These are phyloP conservation scores for Aquilaria agallochum DNA, from an alignment of 441 rosid genomes.

Conservation along the genomic window DNA sequence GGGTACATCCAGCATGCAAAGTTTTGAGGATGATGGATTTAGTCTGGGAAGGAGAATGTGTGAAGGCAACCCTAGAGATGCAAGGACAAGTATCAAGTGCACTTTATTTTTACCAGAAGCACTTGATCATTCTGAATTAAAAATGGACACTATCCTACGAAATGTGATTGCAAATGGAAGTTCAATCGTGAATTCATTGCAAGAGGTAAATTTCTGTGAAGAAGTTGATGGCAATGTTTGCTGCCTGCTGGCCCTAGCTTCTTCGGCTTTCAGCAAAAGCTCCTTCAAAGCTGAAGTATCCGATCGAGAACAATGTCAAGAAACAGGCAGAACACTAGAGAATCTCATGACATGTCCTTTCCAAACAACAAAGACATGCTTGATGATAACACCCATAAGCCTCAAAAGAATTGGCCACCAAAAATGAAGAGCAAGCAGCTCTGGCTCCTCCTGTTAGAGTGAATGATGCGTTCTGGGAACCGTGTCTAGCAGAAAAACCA, in stretches of 20 bases:
- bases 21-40: constrained; percentile 67
- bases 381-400: constrained; percentile 21
- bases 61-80: constrained; percentile 44
- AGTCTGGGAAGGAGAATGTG: constrained; percentile 45
- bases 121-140: constrained; percentile 69
- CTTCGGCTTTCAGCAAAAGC: constrained; percentile 48
- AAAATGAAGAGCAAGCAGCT: constrained; percentile 34
- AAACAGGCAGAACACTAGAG: constrained; percentile 32
- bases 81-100: constrained; percentile 40
- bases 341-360: constrained; percentile 26
- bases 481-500: constrained; percentile 87
- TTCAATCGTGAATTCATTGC: constrained; percentile 31
- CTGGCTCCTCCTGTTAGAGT: constrained; percentile 44
- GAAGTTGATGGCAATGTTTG: constrained; percentile 71
- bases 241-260: constrained; percentile 82
- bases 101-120: constrained; percentile 48
- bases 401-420: constrained; percentile 33
- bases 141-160: constrained; percentile 34
- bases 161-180: constrained; percentile 36
- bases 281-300: constrained; percentile 31
- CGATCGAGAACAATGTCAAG: constrained; percentile 24
- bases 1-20: constrained; percentile 72
- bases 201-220: constrained; percentile 44
- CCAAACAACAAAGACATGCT: constrained; percentile 25
- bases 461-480: constrained; percentile 96